These are phyloP conservation scores for Mitragyna speciosa DNA, from an alignment of 257 asterid genomes.

Conservation along the genomic window DNA sequence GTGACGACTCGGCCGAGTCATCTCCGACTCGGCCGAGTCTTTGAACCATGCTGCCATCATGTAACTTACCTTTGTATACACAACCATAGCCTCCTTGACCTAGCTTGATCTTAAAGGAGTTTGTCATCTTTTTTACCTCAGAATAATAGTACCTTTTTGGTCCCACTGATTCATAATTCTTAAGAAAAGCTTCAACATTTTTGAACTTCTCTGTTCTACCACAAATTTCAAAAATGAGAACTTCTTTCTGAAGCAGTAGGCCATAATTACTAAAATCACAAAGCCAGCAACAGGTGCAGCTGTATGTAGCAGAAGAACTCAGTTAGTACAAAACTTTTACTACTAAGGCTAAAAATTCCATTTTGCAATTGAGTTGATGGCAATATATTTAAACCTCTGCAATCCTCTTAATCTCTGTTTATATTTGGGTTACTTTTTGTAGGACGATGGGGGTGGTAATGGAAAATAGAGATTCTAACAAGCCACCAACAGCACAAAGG, in stretches of 20 bases:
- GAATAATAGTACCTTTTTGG: conserved; percentile 15
- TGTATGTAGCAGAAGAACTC: background rate
- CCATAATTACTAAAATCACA: background rate
- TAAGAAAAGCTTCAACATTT: conserved; percentile 7
- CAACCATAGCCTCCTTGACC: conserved; percentile 27
- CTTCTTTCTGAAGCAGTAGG: background rate
- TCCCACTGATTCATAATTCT: conserved; percentile 2
- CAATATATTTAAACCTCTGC: too few relatives aligned
- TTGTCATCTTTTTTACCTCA: conserved; percentile 14
- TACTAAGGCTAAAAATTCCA: too few relatives aligned
- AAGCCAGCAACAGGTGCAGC: background rate
- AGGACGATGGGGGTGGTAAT: too few relatives aligned
- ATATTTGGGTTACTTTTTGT: too few relatives aligned
- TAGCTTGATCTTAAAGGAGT: conserved; percentile 5
- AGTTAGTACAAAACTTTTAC: background rate
- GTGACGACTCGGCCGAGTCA: too few relatives aligned
- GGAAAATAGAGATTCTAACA: too few relatives aligned
- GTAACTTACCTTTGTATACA: conserved; percentile 21
- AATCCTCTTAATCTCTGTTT: too few relatives aligned
- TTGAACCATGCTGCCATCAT: too few relatives aligned
- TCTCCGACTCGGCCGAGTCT: too few relatives aligned
- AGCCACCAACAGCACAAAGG: too few relatives aligned
- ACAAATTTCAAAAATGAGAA: background rate
- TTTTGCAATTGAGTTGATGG: too few relatives aligned
- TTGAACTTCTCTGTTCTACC: background rate